phyloP scores from a whole-genome alignment of 129 eudicot genomes.

The Ambrosia artemisiifolia region DNA sequence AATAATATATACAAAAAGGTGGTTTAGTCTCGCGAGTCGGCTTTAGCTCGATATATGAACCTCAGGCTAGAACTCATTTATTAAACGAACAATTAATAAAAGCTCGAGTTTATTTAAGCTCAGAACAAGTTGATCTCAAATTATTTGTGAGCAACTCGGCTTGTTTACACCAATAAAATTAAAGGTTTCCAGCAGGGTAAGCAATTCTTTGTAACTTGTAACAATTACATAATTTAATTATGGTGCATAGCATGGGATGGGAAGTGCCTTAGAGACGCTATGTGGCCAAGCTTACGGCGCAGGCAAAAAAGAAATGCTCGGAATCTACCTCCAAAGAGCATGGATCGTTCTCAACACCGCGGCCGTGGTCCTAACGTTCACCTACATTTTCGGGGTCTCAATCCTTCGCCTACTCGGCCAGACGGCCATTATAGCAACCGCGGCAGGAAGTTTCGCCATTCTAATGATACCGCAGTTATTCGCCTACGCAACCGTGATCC shows the following conservation, averaged over 20 bases:
- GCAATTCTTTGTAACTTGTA: background rate
- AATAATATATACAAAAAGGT: no score
- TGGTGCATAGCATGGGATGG: constrained; percentile 40
- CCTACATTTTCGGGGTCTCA: constrained; percentile 41
- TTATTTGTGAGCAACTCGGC: no score
- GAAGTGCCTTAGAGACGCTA: constrained; percentile 66
- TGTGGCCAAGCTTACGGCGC: constrained; percentile 92
- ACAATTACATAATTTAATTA: background rate
- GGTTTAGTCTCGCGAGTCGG: no score
- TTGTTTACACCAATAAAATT: no score
- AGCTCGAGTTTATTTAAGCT: no score
- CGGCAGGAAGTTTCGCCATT: constrained; percentile 45
- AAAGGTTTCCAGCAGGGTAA: no score
- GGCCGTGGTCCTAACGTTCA: constrained; percentile 27
- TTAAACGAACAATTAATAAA: no score
- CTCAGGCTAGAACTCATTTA: no score
- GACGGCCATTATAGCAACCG: constrained; percentile 36
- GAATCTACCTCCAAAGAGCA: constrained; percentile 67
- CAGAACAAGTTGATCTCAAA: no score
- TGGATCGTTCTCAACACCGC: constrained; percentile 55
- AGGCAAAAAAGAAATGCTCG: constrained; percentile 54
- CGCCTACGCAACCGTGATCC: constrained; percentile 57
- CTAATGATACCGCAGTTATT: constrained; percentile 68
- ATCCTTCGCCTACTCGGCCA: constrained; percentile 48
- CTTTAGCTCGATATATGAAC: no score